Evolutionary conservation across 177 flowering plant species (phyloP).

Genomic region (Vitis hybrid): DNA sequence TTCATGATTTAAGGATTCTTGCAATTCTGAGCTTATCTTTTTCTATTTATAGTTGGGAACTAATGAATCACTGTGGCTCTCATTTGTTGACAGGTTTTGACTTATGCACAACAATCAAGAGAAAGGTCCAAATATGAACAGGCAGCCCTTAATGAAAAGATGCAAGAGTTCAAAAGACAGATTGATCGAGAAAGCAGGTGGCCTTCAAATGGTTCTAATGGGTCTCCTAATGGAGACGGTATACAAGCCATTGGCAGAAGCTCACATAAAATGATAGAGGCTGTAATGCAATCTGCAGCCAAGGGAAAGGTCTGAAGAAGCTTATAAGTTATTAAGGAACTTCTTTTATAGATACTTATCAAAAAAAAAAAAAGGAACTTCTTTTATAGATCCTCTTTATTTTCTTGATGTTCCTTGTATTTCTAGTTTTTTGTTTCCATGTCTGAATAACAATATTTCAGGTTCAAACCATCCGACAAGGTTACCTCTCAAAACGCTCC

Average conservation of each 20-base stretch:
- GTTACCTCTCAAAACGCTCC: constrained; percentile 95
- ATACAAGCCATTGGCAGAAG: constrained; percentile 84
- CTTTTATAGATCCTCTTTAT: too few relatives aligned
- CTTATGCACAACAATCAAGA: constrained; percentile 70
- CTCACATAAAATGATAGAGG: constrained; percentile 94
- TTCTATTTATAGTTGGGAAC: background rate
- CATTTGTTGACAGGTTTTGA: constrained; percentile 37
- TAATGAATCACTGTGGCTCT: background rate
- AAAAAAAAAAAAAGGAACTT: too few relatives aligned
- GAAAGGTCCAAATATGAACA: constrained; percentile 92
- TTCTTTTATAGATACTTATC: background rate
- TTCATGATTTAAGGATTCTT: background rate
- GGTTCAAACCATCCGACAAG: constrained; percentile 97
- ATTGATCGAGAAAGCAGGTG: constrained; percentile 77
- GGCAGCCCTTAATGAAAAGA: constrained; percentile 86
- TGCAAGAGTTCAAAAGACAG: constrained; percentile 88
- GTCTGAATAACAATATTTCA: constrained; percentile 24
- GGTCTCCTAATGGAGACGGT: constrained; percentile 73
- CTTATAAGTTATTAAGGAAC: background rate
- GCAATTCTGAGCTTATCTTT: background rate
- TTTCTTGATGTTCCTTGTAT: background rate
- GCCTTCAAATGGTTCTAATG: constrained; percentile 61
- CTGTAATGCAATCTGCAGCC: constrained; percentile 96
- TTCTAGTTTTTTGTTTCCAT: background rate
- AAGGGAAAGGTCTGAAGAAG: constrained; percentile 67